phyloP scores from a whole-genome alignment of 139 green algal genomes.

The Micractinium conductrix region DNA sequence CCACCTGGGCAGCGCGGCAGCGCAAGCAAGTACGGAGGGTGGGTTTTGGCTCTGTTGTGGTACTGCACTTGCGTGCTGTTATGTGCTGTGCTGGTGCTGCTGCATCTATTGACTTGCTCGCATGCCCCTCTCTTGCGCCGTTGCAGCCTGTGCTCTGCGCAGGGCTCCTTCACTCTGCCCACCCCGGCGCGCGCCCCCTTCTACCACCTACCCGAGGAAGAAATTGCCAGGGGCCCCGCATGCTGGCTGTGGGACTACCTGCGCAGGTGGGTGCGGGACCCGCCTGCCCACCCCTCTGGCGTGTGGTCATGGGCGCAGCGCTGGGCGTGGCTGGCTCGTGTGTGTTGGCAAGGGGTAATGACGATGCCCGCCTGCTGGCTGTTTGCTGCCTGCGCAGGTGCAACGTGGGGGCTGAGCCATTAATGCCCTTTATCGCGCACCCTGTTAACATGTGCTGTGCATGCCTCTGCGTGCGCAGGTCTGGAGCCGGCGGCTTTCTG shows the following conservation, averaged over 20 bases:
- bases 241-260: constrained; percentile 99
- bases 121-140: neutral
- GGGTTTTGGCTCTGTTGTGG: too few species aligned
- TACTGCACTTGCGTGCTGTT: too few species aligned
- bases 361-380: neutral
- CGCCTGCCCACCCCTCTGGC: too few species aligned
- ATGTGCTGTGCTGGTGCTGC: too few species aligned
- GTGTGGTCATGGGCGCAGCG: too few species aligned
- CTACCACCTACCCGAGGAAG: constrained; percentile 80
- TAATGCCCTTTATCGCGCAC: too few species aligned
- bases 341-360: neutral
- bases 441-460: too few species aligned
- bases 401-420: too few species aligned
- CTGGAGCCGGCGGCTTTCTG: constrained; percentile 88
- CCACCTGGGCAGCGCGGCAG: too few species aligned
- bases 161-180: constrained; percentile 27
- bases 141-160: constrained; percentile 30
- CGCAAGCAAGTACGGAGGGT: too few species aligned
- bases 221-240: constrained; percentile 94
- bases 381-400: neutral
- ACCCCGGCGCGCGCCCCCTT: constrained; percentile 4
- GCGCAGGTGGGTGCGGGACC: constrained; percentile 34
- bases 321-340: too few species aligned
- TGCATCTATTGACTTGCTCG: too few species aligned
- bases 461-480: constrained; percentile 39